Percentiles rank a stretch among this genome's conserved stretches.
Conservation (phyloP, 768 basidiomycete genomes). For the Hydnum rufescens region DNA sequence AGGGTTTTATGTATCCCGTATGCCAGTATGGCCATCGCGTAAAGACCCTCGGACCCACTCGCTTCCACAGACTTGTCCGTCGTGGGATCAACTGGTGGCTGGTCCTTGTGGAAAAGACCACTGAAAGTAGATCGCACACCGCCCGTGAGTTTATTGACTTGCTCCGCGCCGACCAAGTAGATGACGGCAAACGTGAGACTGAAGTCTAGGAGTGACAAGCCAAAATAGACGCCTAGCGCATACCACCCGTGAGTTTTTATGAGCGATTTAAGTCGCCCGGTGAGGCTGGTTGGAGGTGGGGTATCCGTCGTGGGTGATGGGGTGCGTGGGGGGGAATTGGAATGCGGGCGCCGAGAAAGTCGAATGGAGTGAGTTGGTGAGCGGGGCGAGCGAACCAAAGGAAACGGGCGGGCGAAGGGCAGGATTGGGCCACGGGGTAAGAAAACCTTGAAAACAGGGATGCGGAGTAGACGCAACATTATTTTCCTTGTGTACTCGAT, state of each 20-base stretch:
- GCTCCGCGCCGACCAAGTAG: conserved; percentile 75
- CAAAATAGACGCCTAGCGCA: conserved; percentile 74
- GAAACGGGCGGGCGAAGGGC: not conserved
- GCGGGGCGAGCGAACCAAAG: no score
- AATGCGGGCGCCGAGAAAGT: no score
- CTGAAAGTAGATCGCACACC: conserved; percentile 18
- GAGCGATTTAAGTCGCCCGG: conserved; percentile 57
- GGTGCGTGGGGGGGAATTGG: not conserved
- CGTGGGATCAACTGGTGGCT: conserved; percentile 46
- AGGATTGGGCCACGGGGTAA: no score
- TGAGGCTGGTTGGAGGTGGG: conserved; percentile 21
- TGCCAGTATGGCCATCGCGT: conserved; percentile 82
- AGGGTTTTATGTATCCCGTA: conserved; percentile 93
- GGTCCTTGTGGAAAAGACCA: conserved; percentile 34
- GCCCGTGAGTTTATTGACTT: conserved; percentile 48
- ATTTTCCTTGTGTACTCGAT: no score
- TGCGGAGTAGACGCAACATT: no score
- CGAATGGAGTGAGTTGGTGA: no score
- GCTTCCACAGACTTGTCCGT: conserved; percentile 14
- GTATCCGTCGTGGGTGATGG: conserved; percentile 5
- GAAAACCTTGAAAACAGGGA: no score
- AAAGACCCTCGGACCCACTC: conserved; percentile 50
- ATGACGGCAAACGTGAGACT: conserved; percentile 65
- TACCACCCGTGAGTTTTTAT: conserved; percentile 92
- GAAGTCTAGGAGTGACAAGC: conserved; percentile 63